Evolutionary conservation across 2,329 filamentous ascomycete species (phyloP), one percentile per base, ranked within the genome.

Genomic region (Hymenoscyphus occultus): DNA sequence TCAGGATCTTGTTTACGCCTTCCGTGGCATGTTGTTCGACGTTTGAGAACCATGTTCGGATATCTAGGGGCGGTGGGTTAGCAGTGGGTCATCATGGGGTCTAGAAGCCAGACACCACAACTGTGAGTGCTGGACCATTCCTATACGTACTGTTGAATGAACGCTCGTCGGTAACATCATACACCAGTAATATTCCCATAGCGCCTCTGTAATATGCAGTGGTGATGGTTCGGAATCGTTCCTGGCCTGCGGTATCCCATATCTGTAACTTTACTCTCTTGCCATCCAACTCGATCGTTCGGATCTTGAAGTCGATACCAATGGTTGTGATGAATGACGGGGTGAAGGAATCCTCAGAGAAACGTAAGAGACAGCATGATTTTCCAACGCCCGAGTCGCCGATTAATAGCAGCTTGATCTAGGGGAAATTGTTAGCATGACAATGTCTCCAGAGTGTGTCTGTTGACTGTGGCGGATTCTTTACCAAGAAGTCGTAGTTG

Each of bases 311-410:
- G 82, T 99, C 95, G 83, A 99, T 98, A 73, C 95, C 95, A 80
- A 99, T 99, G 69, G 95, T 99, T 69, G 95, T 98, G 83, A 99
- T 99, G 86, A 98, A 99, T 79, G 93, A 97, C 83, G 98, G 95
- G 68, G 95, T 99, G 85, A 98, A 99, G 78, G 95, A 98, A 78
- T 97, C 94, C 79, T 97, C 95, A 78, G 95, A 95, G 79, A 99
- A 99, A 83, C 95, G 93, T 77, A 99, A 86, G 74, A 99, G 86
- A 83, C 98, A 82, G 83, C 95, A 99, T 79, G 95, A 99, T 89
- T 99, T 99, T 88, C 95, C 95, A 76, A 99, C 95, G 86, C 95
- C 95, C 80, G 94, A 98, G 81, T 99, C 95, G 81, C 95, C 95
- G 88, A 99, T 99, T 83, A 99, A 92, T 81, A 99, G 90, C 72